Evolutionary conservation across 495 filamentous ascomycete genomes (phyloP), one percentile per base, ranked within the genome.

Genomic region (Tuber magnatum): DNA sequence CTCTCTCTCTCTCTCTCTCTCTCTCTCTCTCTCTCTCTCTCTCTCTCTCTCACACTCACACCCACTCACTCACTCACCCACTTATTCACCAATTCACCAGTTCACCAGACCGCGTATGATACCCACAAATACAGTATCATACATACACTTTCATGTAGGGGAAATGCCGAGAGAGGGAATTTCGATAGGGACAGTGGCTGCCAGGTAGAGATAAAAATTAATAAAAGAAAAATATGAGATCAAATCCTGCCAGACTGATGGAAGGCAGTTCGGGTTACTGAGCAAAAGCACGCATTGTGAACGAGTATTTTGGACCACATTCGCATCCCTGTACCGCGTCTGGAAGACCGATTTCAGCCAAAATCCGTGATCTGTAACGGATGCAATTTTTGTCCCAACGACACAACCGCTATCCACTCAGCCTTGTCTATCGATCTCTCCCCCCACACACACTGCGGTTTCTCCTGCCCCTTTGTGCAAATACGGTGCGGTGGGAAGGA

Each of bases 361-460:
- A 75, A 79, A 79, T 72, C 72, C 40, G 56, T 79, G 77, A 79
- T 79, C 76, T 72, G 38, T 71, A 75, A 65, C 71, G 71, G 70
- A 43, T 76, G 74, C 71, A 73, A 76, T 78, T 76, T 79, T 73
- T 71, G 75, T 78, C 72, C 70, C 72, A 39, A 69, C 70, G 76
- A 77, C 76, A 78, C 70, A 75, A 75, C 76, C 61, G 42, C 72
- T 48, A 79, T 69, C 76, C 75, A 78, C 61, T 70, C 70, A 78
- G 56, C 32, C 56, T 65, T 65, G 56, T 35, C 16, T 7, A 18
- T 65, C 56, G 3, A 65, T 65, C 56, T 32, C 32, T 16, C 44
- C 24, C n/a, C 24, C 56, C 56, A 9, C 56, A 65, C 56, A 65
- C 56, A 65, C 56, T 28, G 28, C 56, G 1, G 12, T 35, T 20